Evolutionary conservation across 192 early-diverging fungal genomes (phyloP).

Genomic region (Linnemannia elongata): DNA sequence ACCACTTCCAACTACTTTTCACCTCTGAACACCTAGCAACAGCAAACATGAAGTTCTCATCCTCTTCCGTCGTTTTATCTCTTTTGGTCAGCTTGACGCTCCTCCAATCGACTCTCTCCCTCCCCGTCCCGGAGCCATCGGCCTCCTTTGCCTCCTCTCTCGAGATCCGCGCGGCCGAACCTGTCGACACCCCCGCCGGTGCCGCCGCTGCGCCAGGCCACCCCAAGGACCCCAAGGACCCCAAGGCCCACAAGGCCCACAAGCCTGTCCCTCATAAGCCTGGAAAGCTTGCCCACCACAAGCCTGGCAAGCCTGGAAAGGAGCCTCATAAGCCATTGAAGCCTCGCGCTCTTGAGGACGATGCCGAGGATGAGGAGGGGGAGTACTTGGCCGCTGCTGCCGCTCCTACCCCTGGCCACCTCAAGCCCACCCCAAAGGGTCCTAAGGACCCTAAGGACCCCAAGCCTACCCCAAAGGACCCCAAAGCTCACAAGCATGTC

Average conservation of each 20-base stretch:
- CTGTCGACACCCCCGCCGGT: no score
- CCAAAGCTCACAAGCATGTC: no score
- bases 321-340: background rate
- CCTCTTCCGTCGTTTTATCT: conserved; percentile 10
- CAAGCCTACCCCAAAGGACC: no score
- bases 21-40: background rate
- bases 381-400: background rate
- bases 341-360: background rate
- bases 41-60: conserved; percentile 9
- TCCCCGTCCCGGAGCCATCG: background rate
- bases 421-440: no score
- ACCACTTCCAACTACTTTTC: background rate
- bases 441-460: no score
- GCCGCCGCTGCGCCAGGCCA: background rate
- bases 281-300: background rate
- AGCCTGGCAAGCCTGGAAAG: no score
- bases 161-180: background rate
- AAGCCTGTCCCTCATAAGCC: conserved; percentile 12
- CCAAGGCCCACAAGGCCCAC: background rate
- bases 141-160: background rate
- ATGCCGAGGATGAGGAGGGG: no score
- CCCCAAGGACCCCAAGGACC: background rate
- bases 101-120: conserved; percentile 18
- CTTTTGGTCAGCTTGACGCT: conserved; percentile 28
- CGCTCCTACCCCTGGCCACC: background rate